phyloP scores from a whole-genome alignment of 306 rosid genomes.

The Acacia crassicarpa region DNA sequence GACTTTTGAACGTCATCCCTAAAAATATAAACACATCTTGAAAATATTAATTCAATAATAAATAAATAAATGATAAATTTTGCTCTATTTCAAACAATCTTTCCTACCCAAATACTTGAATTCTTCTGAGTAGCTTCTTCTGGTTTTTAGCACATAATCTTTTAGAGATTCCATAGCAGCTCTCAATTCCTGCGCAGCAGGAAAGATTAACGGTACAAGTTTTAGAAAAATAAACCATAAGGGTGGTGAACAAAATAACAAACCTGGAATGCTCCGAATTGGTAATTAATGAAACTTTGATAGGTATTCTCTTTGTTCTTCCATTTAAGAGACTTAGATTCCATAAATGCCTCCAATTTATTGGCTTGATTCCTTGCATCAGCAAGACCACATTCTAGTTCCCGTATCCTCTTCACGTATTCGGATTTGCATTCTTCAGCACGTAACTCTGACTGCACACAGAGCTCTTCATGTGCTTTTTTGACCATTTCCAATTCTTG shows the following conservation, averaged over 20 bases:
- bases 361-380: conserved; percentile 66
- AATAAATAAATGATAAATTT: conserved; percentile 19
- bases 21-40: conserved; percentile 14
- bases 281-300: conserved; percentile 52
- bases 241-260: conserved; percentile 29
- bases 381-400: conserved; percentile 54
- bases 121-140: conserved; percentile 64
- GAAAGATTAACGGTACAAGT: conserved; percentile 24
- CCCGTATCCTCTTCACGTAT: conserved; percentile 60
- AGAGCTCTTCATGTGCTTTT: conserved; percentile 57
- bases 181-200: conserved; percentile 60
- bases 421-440: conserved; percentile 65
- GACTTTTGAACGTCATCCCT: conserved; percentile 77
- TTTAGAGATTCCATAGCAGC: conserved; percentile 62
- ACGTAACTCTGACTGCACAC: conserved; percentile 55
- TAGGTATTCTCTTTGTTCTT: conserved; percentile 72
- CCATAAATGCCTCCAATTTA: conserved; percentile 74
- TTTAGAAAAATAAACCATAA: conserved; percentile 17
- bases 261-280: conserved; percentile 74
- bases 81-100: conserved; percentile 19
- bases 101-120: conserved; percentile 75
- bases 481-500: conserved; percentile 63
- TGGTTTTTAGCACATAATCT: conserved; percentile 62
- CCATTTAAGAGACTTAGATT: conserved; percentile 78
- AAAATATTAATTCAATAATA: conserved; percentile 24